Conservation (phyloP, 768 basidiomycete species). For the Myochromella boudieri region DNA sequence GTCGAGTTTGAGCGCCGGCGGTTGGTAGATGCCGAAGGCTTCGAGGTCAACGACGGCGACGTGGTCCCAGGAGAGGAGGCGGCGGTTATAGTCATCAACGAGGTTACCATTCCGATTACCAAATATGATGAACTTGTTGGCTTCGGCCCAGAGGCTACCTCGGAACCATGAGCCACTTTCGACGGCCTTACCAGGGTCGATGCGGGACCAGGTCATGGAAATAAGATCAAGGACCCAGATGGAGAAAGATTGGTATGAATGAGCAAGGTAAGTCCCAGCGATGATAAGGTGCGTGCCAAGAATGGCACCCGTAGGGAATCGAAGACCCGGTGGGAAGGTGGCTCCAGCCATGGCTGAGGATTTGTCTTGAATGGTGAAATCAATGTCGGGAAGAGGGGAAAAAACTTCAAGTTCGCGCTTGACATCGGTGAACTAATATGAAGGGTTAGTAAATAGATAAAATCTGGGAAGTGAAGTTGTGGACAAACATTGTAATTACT, state of each 20-base stretch:
- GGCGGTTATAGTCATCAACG: slow-evolving; percentile 90
- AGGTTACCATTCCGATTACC: slow-evolving; percentile 87
- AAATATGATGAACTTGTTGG: slow-evolving; percentile 86
- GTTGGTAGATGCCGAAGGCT: slow-evolving; percentile 94
- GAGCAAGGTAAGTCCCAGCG: slow-evolving; percentile 93
- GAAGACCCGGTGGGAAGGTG: slow-evolving; percentile 88
- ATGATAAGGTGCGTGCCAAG: slow-evolving; percentile 90
- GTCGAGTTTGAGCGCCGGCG: slow-evolving; percentile 66
- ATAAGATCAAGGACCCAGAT: slow-evolving; percentile 93
- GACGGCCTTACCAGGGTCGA: slow-evolving; percentile 86
- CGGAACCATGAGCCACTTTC: slow-evolving; percentile 94
- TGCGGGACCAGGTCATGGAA: slow-evolving; percentile 81
- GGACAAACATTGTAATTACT: slow-evolving; percentile 90
- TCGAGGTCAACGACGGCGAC: slow-evolving; percentile 89
- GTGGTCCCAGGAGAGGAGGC: slow-evolving; percentile 89
- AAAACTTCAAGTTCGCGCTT: slow-evolving; percentile 94
- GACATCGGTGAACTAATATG: slow-evolving; percentile 84
- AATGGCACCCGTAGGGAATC: slow-evolving; percentile 94
- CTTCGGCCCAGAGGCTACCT: slow-evolving; percentile 81
- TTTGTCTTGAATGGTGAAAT: slow-evolving; percentile 78
- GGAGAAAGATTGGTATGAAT: slow-evolving; percentile 91
- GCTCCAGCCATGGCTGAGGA: slow-evolving; percentile 80
- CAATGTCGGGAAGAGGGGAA: slow-evolving; percentile 71
- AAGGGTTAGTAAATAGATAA: slow-evolving; percentile 12
- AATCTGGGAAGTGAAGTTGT: slow-evolving; percentile 3